phyloP scores from a whole-genome alignment of 2,329 filamentous ascomycete species.

The Beauveria caledonica region DNA sequence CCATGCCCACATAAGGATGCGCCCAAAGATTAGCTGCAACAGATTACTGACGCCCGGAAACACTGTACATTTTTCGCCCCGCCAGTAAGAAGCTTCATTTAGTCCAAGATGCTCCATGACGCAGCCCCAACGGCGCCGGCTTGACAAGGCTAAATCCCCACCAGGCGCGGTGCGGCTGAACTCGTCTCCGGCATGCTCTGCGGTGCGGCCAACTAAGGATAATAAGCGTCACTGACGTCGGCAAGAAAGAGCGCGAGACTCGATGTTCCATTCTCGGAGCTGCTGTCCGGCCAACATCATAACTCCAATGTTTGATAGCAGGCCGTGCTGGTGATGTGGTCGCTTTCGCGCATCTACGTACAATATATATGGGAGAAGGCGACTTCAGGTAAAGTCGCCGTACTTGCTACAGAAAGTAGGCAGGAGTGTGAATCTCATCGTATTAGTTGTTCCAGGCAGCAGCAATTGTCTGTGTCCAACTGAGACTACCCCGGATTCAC shows the following conservation, averaged over 20 bases:
- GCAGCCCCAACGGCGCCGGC: not conserved
- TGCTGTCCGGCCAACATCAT: not conserved
- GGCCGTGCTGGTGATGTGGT: not conserved
- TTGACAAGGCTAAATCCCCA: not conserved
- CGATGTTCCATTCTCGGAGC: too few species aligned
- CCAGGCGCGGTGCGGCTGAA: conserved; percentile 5
- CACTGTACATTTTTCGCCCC: not conserved
- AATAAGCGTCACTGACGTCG: not conserved
- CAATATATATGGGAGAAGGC: not conserved
- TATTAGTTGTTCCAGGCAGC: not conserved
- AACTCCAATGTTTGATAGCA: too few species aligned
- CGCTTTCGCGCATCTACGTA: not conserved
- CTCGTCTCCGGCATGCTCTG: not conserved
- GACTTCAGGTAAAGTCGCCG: too few species aligned
- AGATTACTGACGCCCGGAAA: not conserved
- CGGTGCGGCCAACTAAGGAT: not conserved
- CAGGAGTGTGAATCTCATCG: not conserved
- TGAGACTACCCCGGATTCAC: not conserved
- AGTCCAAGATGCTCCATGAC: not conserved
- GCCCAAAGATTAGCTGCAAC: not conserved
- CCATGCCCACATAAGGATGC: not conserved
- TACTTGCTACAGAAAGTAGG: not conserved
- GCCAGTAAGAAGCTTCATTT: not conserved
- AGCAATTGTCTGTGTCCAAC: not conserved
- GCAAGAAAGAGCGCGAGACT: not conserved